Base-by-base conservation (phyloP, 2,329 filamentous ascomycete species). In the Fusarium lyarnte region DNA sequence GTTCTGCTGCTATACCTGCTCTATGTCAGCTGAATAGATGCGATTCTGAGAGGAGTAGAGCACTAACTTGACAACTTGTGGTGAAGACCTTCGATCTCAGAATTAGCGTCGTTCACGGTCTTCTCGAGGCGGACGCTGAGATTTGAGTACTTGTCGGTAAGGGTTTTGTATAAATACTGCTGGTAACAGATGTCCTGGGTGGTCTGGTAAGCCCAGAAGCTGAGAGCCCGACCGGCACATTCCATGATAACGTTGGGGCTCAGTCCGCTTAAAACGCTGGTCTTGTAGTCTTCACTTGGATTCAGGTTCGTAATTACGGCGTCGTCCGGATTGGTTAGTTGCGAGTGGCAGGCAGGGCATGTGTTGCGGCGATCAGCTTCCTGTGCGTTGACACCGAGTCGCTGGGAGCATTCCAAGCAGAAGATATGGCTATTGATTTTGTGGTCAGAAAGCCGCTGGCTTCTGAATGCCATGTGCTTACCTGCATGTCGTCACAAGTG, bases 401-500 rank as follows among this genome's bases (percentile, higher is more conserved):
- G 84, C 39, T 91, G 87, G 31, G 93, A 91, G 77, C 95, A 98
- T 23, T 89, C 84, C 4, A 90, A 81, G 79, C 95, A 98, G 82
- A 97, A 97, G 45, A 97, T 91, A 81, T 98, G 95, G 70, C 94
- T 94, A 42, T 19, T 42, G 27, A 36, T 11, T 9, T 16, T 23
- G 43, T 46, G 10, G 53, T 73, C 17, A 69, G 62, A 69, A 36
- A 8, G 39, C 19, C 6, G 9, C 4, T 12, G 12, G 17, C 23
- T n/a, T 16, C 45, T 13, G 54, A 46, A 31, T 45, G 9, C 13
- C 16, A 41, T 27, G 25, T 9, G 57, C 75, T 33, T 55, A 93
- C 94, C 92, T 94, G 89, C 95, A 98, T 19, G 93, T 96, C 8
- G 95, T 97, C 38, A 97, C 94, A 3, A 97, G 87, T 16, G 94